Conservation (phyloP, 129 eudicot genomes). For the Calendula officinalis region DNA sequence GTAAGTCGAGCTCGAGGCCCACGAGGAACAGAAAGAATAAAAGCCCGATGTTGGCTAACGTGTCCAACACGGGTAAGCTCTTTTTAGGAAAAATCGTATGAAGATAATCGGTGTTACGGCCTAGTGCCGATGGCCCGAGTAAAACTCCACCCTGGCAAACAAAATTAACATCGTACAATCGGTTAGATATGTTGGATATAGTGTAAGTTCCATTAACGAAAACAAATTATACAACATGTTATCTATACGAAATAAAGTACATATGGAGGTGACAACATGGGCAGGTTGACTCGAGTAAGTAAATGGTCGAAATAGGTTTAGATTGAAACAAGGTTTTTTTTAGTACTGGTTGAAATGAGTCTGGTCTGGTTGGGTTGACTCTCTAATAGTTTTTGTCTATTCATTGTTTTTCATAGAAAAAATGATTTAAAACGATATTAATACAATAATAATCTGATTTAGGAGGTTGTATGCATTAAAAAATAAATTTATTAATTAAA, state of each 20-base stretch:
- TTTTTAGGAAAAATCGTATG: slow-evolving; percentile 54
- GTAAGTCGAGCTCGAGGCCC: slow-evolving; percentile 70
- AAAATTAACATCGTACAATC: neutral
- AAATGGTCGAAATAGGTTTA: neutral
- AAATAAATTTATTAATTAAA: too few relatives aligned
- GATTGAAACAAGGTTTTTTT: neutral
- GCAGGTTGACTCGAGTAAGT: neutral
- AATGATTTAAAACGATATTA: neutral
- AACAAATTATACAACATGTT: too few relatives aligned
- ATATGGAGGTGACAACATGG: neutral
- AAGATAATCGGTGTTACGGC: slow-evolving; percentile 52
- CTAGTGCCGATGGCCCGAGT: slow-evolving; percentile 83
- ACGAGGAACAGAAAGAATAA: slow-evolving; percentile 74
- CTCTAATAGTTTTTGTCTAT: neutral
- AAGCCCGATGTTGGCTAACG: slow-evolving; percentile 79
- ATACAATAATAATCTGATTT: neutral
- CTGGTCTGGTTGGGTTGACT: neutral
- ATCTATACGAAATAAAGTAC: neutral
- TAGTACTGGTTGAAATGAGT: neutral
- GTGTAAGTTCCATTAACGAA: neutral
- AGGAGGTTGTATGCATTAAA: too few relatives aligned
- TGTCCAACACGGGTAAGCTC: slow-evolving; percentile 72
- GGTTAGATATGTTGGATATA: too few relatives aligned
- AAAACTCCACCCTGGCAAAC: slow-evolving; percentile 61
- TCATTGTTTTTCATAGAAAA: too few relatives aligned